A percentile compares a stretch with the other conserved stretches of the same genome.
These are phyloP conservation scores for Wickerhamomyces alni DNA, from an alignment of 805 yeast species.

Conservation along the genomic window DNA sequence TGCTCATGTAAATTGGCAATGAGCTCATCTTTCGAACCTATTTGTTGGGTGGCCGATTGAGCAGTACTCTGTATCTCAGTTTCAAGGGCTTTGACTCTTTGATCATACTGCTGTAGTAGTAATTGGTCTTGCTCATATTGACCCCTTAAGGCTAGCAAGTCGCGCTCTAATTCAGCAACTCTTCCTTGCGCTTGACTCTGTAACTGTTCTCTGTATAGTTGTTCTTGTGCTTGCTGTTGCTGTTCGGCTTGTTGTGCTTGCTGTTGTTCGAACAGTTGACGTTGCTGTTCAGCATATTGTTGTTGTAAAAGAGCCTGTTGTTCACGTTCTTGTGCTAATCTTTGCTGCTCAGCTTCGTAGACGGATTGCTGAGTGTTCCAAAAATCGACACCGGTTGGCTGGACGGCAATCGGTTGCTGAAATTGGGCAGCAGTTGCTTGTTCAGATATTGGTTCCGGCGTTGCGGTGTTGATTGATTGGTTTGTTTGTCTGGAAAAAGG, in stretches of 20 bases:
- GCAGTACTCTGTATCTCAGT: conserved; percentile 57
- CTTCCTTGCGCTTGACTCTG: conserved; percentile 73
- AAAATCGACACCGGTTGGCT: conserved; percentile 49
- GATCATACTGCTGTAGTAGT: conserved; percentile 81
- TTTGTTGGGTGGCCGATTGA: conserved; percentile 63
- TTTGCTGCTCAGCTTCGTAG: conserved; percentile 52
- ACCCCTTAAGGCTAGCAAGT: conserved; percentile 63
- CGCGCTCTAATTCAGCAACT: conserved; percentile 77
- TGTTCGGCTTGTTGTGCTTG: conserved; percentile 63
- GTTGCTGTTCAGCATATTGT: conserved; percentile 63
- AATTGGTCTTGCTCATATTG: conserved; percentile 85
- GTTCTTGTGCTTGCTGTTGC: conserved; percentile 68
- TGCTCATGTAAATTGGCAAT: conserved; percentile 66
- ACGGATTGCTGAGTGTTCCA: conserved; percentile 45
- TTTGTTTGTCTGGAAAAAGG: conserved; percentile 18
- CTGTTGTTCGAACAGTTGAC: conserved; percentile 63
- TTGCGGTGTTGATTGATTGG: conserved; percentile 8
- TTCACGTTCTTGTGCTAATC: conserved; percentile 57
- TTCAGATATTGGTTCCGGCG: conserved; percentile 39
- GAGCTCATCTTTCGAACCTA: conserved; percentile 72
- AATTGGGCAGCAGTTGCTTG: conserved; percentile 35
- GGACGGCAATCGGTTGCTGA: conserved; percentile 37
- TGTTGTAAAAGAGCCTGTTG: conserved; percentile 62
- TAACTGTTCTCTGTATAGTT: conserved; percentile 56
- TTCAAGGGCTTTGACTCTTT: conserved; percentile 77